Conservation (phyloP, 306 rosid genomes). For the Malus fusca region DNA sequence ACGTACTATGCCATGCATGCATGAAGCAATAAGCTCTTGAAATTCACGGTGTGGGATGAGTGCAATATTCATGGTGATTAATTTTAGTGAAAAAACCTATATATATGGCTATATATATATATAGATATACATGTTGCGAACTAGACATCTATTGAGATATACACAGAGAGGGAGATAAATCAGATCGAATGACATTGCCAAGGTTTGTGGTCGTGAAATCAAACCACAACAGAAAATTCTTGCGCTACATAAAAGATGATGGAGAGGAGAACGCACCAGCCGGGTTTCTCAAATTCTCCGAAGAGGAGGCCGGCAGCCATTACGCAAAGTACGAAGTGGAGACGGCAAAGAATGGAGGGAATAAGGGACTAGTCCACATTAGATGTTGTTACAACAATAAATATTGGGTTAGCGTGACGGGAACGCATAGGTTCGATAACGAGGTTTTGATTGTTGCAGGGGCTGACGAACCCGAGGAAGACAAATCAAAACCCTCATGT, state of each 20-base stretch:
- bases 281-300: not conserved
- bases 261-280: not conserved
- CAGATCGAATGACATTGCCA: not conserved
- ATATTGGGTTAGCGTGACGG: constrained; percentile 11
- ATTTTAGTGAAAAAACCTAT: no score
- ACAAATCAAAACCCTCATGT: not conserved
- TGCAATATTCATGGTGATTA: no score
- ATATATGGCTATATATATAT: no score
- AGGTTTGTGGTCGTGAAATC: constrained; percentile 14
- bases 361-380: not conserved
- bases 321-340: constrained; percentile 10
- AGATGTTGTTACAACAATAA: constrained; percentile 20
- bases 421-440: no score
- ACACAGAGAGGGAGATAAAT: no score
- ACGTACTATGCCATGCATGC: no score
- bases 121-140: no score
- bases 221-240: not conserved
- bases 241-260: not conserved
- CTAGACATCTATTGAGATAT: no score
- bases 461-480: constrained; percentile 3
- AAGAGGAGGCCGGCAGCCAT: not conserved
- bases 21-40: no score
- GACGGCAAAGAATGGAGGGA: not conserved
- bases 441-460: not conserved
- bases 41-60: no score